Evolutionary conservation across 768 basidiomycete species (phyloP).

Genomic region (Gelatoporia subvermispora): DNA sequence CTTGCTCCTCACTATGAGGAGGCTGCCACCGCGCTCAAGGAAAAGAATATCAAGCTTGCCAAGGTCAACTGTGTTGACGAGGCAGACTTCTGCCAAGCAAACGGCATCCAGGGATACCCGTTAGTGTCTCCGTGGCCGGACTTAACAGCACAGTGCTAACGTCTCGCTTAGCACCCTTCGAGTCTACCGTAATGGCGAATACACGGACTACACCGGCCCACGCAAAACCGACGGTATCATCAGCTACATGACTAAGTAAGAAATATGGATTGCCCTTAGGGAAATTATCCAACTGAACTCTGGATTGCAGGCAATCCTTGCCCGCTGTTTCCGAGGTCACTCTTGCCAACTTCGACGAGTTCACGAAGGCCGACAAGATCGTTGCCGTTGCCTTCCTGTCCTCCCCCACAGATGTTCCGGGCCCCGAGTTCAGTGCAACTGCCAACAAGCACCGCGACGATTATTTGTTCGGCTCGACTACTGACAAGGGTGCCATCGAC

Average conservation of each 20-base stretch:
- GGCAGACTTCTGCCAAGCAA: conserved; percentile 82
- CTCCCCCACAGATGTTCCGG: conserved; percentile 65
- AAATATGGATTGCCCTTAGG: conserved; percentile 4
- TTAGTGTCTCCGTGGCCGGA: conserved; percentile 34
- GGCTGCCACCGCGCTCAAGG: conserved; percentile 90
- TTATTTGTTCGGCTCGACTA: conserved; percentile 86
- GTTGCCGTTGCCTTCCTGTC: conserved; percentile 84
- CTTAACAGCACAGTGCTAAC: background rate
- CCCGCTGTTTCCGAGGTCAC: conserved; percentile 89
- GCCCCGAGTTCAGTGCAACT: conserved; percentile 67
- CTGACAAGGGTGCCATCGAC: conserved; percentile 63
- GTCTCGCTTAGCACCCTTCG: conserved; percentile 66
- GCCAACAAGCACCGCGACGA: conserved; percentile 90
- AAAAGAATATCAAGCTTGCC: conserved; percentile 83
- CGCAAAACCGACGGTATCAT: conserved; percentile 95
- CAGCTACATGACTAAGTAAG: conserved; percentile 94
- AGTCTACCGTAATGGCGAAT: conserved; percentile 82
- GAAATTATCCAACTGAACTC: conserved; percentile 5
- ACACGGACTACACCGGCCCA: conserved; percentile 80
- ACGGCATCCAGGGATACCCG: conserved; percentile 94
- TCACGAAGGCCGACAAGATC: conserved; percentile 84
- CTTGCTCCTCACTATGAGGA: conserved; percentile 92
- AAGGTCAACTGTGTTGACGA: conserved; percentile 98
- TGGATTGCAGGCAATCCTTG: conserved; percentile 73
- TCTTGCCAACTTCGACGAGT: conserved; percentile 70